Percentiles rank a stretch among this genome's conserved stretches.
phyloP scores from a whole-genome alignment of 1,284 basidiomycete genomes.

The Trametes pubescens region DNA sequence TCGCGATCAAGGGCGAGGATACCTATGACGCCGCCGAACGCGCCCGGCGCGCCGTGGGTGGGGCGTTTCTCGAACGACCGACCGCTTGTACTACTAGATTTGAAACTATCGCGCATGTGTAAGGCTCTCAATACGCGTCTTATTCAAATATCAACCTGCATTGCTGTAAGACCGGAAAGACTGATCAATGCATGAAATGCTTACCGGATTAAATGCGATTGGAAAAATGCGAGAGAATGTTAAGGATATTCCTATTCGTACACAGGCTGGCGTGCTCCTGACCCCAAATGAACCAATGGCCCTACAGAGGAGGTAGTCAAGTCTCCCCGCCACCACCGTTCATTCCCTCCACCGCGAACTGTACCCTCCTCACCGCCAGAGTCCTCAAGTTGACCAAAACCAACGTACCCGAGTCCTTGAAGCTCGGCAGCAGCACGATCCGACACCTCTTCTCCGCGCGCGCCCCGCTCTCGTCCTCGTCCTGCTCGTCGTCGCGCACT shows the following conservation, averaged over 20 bases:
- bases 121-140: neutral
- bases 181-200: too few species aligned
- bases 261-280: neutral
- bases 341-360: constrained; percentile 46
- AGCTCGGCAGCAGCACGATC: constrained; percentile 86
- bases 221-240: neutral
- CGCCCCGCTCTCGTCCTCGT: constrained; percentile 25
- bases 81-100: neutral
- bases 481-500: constrained; percentile 49
- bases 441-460: constrained; percentile 63
- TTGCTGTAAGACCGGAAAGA: too few species aligned
- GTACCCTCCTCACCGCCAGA: constrained; percentile 54
- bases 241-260: neutral
- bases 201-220: too few species aligned
- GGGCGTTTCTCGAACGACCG: constrained; percentile 11
- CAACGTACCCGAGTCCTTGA: constrained; percentile 71
- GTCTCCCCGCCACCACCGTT: constrained; percentile 33
- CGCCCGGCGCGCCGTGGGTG: constrained; percentile 12
- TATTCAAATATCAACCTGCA: neutral
- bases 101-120: neutral
- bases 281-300: neutral
- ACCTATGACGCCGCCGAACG: neutral
- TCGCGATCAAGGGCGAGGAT: neutral
- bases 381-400: constrained; percentile 69
- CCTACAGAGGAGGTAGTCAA: constrained; percentile 2